Conservation (phyloP, 2,329 filamentous ascomycete species). For the Phialocephala subalpina region DNA sequence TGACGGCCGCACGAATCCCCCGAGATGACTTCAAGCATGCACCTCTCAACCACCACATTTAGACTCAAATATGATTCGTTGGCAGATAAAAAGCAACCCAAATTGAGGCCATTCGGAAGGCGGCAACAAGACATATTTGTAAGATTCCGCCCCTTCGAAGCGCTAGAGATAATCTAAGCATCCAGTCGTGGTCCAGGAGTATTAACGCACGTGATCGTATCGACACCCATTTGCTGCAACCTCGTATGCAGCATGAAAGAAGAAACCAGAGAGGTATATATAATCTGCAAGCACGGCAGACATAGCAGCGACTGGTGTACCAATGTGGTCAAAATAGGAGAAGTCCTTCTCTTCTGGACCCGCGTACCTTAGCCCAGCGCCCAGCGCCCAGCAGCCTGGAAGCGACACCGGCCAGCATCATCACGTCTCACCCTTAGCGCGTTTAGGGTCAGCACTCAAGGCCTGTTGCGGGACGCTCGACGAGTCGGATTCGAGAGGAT, state of each 20-base stretch:
- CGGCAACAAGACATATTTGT: not conserved
- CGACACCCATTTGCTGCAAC: constrained; percentile 1
- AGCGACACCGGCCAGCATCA: constrained; percentile 9
- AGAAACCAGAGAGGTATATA: not conserved
- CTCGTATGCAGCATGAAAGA: constrained; percentile 4
- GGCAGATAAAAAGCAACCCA: not conserved
- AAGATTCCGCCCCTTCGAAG: not conserved
- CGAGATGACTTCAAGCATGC: not conserved
- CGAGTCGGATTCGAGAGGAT: constrained; percentile 5
- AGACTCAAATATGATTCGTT: not conserved
- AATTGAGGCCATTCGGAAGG: not conserved
- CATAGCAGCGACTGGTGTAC: not conserved
- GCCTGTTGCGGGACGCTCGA: not conserved
- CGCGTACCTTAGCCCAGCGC: not conserved
- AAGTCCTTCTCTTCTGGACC: not conserved
- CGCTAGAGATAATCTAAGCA: not conserved
- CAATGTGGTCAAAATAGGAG: constrained; percentile 4
- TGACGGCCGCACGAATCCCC: not conserved
- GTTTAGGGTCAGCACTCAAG: constrained; percentile 11
- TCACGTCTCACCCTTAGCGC: not conserved
- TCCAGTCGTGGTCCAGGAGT: not conserved
- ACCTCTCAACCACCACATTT: no score
- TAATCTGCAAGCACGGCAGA: not conserved
- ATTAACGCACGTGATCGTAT: not conserved
- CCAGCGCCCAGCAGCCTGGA: constrained; percentile 1